Evolutionary conservation across 78 protist species (phyloP).

Genomic region (Polysphondylium violaceum): DNA sequence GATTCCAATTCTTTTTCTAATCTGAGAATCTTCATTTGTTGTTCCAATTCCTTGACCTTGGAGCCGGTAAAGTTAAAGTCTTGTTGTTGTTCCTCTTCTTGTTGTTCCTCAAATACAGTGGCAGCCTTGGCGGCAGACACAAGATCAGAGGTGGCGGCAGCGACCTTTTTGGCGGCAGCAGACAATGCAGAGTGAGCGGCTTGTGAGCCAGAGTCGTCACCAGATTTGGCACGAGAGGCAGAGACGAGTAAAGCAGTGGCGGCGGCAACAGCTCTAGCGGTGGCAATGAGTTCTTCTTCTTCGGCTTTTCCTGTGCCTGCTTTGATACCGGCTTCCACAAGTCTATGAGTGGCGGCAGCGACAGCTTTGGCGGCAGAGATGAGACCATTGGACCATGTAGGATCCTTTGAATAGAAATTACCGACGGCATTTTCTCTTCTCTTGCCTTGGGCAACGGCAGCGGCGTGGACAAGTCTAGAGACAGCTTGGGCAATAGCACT

Average conservation of each 20-base stretch:
- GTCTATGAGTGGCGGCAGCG: slow-evolving; percentile 65
- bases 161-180: slow-evolving; percentile 73
- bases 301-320: slow-evolving; percentile 66
- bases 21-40: slow-evolving; percentile 82
- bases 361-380: slow-evolving; percentile 84
- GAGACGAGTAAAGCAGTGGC: slow-evolving; percentile 78
- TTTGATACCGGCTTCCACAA: slow-evolving; percentile 75
- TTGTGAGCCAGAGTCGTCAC: slow-evolving; percentile 64
- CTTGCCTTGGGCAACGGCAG: slow-evolving; percentile 79
- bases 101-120: slow-evolving; percentile 66
- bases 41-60: slow-evolving; percentile 79
- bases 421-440: slow-evolving; percentile 63
- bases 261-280: slow-evolving; percentile 80
- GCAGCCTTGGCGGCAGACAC: slow-evolving; percentile 80
- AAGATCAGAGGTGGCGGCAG: slow-evolving; percentile 66
- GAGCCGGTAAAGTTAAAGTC: slow-evolving; percentile 63
- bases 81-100: slow-evolving; percentile 61
- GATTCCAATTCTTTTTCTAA: slow-evolving; percentile 80
- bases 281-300: slow-evolving; percentile 82
- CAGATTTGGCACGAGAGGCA: slow-evolving; percentile 86
- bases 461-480: slow-evolving; percentile 44
- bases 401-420: slow-evolving; percentile 71
- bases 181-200: slow-evolving; percentile 38
- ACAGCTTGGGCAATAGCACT: slow-evolving; percentile 75
- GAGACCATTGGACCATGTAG: slow-evolving; percentile 86